Evolutionary conservation across 805 yeast genomes (phyloP), one percentile per base, ranked within the genome.

Genomic region (Pichia eremophila): DNA sequence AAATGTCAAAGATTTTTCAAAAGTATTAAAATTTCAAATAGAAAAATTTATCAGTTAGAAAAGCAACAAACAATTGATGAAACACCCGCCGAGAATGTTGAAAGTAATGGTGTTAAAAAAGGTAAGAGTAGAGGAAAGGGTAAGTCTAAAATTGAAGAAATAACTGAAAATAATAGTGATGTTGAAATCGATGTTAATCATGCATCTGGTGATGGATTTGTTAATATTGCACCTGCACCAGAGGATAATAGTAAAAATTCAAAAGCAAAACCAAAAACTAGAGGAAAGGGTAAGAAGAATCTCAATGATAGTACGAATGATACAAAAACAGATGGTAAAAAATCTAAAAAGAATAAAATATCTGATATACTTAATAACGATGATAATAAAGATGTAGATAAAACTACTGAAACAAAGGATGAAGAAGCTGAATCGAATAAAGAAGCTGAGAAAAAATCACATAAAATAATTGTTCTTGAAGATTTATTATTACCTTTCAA

Each of bases 1-100:
- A 77, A 77, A 60, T 79, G 77, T 22, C 73, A 74, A 52, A 61
- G 81, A 40, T 77, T 77, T 51, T 71, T 77, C 57, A 75, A 74
- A 54, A 71, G 74, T 53, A 63, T 77, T 52, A 65, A 77, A 70
- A 45, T 72, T 60, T 46, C 68, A 43, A 56, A 71, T 58, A 54
- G 70, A 47, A 66, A 61, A 54, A 61, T 62, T 25, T 62, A 59
- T 49, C 67, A 63, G 46, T 56, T 60, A 7, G 60, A 55, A 22
- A 52, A 55, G 32, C 43, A 47, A 39, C 35, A 44, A 14, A 45
- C 47, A 34, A 48, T 38, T 28, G 35, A 49, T 43, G 43, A 41
- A 51, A 44, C 10, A 8, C 5, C 17, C 3, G 17, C 18, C 5
- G 37, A 12, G 35, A 12, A 34, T 34, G 12, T 5, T 34, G n/a